Evolutionary conservation across 768 basidiomycete species (phyloP).

Genomic region (Suillus tomentosus): DNA sequence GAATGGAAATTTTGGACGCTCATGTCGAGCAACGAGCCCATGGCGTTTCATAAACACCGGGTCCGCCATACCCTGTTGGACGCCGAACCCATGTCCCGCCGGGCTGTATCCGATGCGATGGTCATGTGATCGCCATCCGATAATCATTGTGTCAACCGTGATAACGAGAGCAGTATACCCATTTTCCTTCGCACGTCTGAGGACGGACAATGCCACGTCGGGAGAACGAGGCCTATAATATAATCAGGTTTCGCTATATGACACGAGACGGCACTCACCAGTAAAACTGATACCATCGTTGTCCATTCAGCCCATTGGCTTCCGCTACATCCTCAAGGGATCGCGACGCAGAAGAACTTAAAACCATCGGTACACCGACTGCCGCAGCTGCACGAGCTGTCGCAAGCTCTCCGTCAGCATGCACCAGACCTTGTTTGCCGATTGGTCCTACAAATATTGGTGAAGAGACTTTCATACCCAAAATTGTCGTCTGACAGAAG

Average conservation of each 20-base stretch:
- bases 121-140: conserved; percentile 50
- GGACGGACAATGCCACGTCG: conserved; percentile 41
- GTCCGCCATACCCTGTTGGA: conserved; percentile 44
- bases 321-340: conserved; percentile 52
- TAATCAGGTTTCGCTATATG: background rate
- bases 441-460: conserved; percentile 59
- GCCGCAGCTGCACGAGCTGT: conserved; percentile 45
- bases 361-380: conserved; percentile 44
- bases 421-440: conserved; percentile 55
- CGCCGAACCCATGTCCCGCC: conserved; percentile 37
- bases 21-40: conserved; percentile 31
- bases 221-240: conserved; percentile 38
- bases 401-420: conserved; percentile 44
- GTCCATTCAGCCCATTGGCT: conserved; percentile 42
- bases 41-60: conserved; percentile 47
- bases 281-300: conserved; percentile 55
- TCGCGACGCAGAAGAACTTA: conserved; percentile 38
- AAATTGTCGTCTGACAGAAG: conserved; percentile 55
- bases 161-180: conserved; percentile 48
- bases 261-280: conserved; percentile 30
- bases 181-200: conserved; percentile 43
- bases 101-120: conserved; percentile 42
- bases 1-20: conserved; percentile 38
- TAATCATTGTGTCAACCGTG: conserved; percentile 44
- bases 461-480: conserved; percentile 44